Evolutionary conservation across 1,284 basidiomycete genomes (phyloP), one percentile per base, ranked within the genome.

Genomic region (Rhodotorula sp.): DNA sequence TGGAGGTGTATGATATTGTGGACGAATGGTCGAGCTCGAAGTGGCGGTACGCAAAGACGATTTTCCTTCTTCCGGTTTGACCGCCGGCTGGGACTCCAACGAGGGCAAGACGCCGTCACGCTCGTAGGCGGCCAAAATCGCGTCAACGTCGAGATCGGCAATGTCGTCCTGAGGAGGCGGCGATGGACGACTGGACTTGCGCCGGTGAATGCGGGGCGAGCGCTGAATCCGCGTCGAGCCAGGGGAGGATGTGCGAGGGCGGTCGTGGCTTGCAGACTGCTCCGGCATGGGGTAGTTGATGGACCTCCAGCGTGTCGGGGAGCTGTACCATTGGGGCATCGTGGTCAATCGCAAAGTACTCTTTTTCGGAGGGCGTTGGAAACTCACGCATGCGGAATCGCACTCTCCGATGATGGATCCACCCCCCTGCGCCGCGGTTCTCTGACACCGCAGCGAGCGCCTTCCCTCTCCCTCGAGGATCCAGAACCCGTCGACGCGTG

Each of bases 121-220:
- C 1, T 48, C 29, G 66, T 73, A 73, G 7, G 72, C 62, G 8
- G 65, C 72, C 59, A 73, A 68, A 16, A 73, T 73, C 23, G 68
- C 68, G 20, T 73, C 68, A n/a, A 73, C 68, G 62, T 73, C 72
- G 66, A 73, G 72, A 57, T 73, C 72, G 54, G 66, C 58, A 57
- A 73, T 57, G 57, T 73, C 66, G 21, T 63, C 68, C 6, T 51
- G 56, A 14, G 68, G 68, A 51, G 54, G 31, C 26, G 26, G 54
- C 51, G 54, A 29, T 12, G 54, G 49, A 20, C 20, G 10, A 51
- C 49, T 5, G 20, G 49, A 51, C 49, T 51, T 51, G 12, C 14
- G 26, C 14, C 15, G 51, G 15, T 47, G 57, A 21, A 21, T 43
- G 56, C 21, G 43, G 7, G 16, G 52, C 18, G 34, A 56, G 8